Base-by-base conservation (phyloP, 2,329 filamentous ascomycete species). In the Lasiodiplodia theobromae region DNA sequence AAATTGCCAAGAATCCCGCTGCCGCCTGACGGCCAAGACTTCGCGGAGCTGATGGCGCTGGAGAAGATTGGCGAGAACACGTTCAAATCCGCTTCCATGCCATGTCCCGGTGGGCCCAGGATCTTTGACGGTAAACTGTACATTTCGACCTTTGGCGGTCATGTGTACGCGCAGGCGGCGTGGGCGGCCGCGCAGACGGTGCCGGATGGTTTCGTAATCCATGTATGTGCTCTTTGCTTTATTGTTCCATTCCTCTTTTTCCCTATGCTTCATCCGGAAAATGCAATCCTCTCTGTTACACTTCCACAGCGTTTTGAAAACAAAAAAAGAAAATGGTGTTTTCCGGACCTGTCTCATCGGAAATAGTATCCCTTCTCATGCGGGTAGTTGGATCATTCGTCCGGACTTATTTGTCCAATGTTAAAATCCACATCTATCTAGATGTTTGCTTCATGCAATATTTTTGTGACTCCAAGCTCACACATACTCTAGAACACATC, bases 111-210 rank as follows among this genome's bases (percentile, higher is more conserved):
- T 14, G 38, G 57, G 1, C 57, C 40, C 14, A 23, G 38, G n/a
- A 14, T 34, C 16, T 31, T 47, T n/a, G 78, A 76, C 34, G 77
- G 79, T 8, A 77, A 74, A 62, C 77, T 80, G 0, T 85, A 81
- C 69, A 78, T 80, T 11, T 83, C 84, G 0, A 60, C 56, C 3
- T 87, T 86, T 74, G 86, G 86, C 10, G 85, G 86, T 0, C 85
- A 88, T 76, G 85, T 87, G 3, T 87, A 84, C 71, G 83, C 84
- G 21, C 86, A 87, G 74, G 82, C 85, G 37, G 85, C 84, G 16
- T 88, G 84, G 78, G 86, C 86, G 12, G 86, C 86, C 8, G 83
- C 83, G 10, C 83, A 87, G 70, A 87, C 86, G 1, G 83, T 87
- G 11, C 73, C 72, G 3, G 76, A 79, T 31, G 85, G 84, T 1